phyloP scores from a whole-genome alignment of 805 yeast species.

The Saturnispora gosingensis region DNA sequence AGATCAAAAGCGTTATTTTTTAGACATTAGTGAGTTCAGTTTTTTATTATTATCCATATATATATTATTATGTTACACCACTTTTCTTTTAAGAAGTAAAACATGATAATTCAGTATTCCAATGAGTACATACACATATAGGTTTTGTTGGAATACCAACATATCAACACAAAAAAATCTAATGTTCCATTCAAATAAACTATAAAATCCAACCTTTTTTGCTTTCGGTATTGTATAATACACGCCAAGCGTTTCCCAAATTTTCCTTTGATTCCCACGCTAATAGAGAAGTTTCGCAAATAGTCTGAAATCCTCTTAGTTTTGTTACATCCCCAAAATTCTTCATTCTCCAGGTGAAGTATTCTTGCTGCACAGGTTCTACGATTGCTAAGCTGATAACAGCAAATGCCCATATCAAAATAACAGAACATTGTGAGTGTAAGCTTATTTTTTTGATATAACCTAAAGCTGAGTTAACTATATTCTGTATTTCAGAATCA shows the following conservation, averaged over 20 bases:
- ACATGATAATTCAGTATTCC: too few species aligned
- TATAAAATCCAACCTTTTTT: not conserved
- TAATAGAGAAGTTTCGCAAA: constrained; percentile 7
- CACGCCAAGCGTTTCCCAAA: constrained; percentile 5
- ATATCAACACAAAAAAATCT: not conserved
- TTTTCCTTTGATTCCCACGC: constrained; percentile 13
- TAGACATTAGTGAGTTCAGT: not conserved
- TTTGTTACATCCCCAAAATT: constrained; percentile 11
- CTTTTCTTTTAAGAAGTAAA: too few species aligned
- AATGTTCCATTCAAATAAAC: not conserved
- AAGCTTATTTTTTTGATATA: constrained; percentile 9
- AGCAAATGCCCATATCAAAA: constrained; percentile 15
- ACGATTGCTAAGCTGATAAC: constrained; percentile 15
- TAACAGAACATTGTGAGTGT: constrained; percentile 12
- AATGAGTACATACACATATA: too few species aligned
- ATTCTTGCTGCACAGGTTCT: constrained; percentile 11
- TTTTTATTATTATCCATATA: not conserved
- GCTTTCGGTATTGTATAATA: not conserved
- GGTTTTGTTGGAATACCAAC: too few species aligned
- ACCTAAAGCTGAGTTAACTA: constrained; percentile 8
- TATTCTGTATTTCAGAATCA: constrained; percentile 8
- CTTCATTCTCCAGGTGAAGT: constrained; percentile 10
- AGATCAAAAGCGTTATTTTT: not conserved
- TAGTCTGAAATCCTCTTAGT: constrained; percentile 10
- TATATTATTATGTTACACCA: too few species aligned